Conservation (phyloP, 768 basidiomycete species). For the Dioszegia crocea region DNA sequence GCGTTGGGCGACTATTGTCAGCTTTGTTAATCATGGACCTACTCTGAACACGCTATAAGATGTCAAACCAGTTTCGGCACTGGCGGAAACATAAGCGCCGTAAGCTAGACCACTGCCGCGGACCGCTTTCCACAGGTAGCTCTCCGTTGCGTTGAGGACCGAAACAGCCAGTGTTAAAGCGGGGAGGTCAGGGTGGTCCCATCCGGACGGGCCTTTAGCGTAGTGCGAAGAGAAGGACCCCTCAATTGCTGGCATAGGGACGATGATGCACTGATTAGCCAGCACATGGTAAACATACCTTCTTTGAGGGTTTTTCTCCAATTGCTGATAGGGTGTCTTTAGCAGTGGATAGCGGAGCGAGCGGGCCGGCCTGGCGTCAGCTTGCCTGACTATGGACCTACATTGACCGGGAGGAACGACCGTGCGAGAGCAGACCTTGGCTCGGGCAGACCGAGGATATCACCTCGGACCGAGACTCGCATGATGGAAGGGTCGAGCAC, state of each 20-base stretch:
- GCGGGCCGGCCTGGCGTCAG: constrained; percentile 41
- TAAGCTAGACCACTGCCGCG: constrained; percentile 93
- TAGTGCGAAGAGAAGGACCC: constrained; percentile 79
- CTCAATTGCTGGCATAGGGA: constrained; percentile 89
- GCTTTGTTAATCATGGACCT: constrained; percentile 10
- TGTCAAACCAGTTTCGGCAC: constrained; percentile 72
- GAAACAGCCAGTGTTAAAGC: constrained; percentile 79
- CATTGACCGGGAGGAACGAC: constrained; percentile 66
- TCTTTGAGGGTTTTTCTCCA: constrained; percentile 67
- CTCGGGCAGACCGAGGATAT: constrained; percentile 64
- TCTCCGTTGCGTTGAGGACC: constrained; percentile 86
- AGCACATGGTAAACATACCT: constrained; percentile 53
- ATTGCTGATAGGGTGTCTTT: constrained; percentile 67
- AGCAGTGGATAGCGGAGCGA: constrained; percentile 66
- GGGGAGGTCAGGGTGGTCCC: constrained; percentile 75
- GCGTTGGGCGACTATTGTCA: constrained; percentile 40
- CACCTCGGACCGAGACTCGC: constrained; percentile 86
- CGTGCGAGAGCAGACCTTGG: constrained; percentile 72
- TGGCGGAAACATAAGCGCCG: constrained; percentile 70
- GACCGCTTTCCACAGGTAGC: constrained; percentile 87
- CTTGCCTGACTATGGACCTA: constrained; percentile 45
- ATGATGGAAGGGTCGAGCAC: constrained; percentile 78
- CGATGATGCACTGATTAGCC: constrained; percentile 54
- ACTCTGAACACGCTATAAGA: constrained; percentile 71
- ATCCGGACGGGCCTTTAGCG: constrained; percentile 73